Base-by-base conservation (phyloP, 2,329 filamentous ascomycete genomes). In the Epichloe sp. region DNA sequence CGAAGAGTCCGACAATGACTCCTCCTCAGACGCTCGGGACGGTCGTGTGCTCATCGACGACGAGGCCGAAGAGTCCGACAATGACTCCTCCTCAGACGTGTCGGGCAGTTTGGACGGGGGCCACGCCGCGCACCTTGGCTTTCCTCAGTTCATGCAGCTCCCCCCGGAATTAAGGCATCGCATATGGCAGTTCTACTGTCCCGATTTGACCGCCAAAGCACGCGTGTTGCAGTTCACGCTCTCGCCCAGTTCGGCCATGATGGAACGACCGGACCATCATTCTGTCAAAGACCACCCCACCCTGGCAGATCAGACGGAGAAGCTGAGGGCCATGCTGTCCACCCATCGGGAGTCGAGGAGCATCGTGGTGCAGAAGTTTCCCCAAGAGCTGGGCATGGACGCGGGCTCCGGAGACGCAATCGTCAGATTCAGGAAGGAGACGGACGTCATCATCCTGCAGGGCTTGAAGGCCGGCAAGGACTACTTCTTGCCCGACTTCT, bases 321-420 rank as follows among this genome's bases (percentile, higher is more conserved):
- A 55, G 2, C 49, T 63, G 1, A 63, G 67, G 7, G 52, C 55
- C 4, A 54, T 71, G 14, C 55, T 69, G 35, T 62, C 67, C 2
- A 59, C 65, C 8, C 60, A 68, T 38, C 56, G 59, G 7, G 67
- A 70, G 54, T 66, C 65, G n/a, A 68, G 69, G 26, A 55, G 52
- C 14, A 50, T 68, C 3, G 68, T 60, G 4, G 52, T 61, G 40
- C 58, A 56, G 7, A 55, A 52, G 3, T 65, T 63, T 10, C 69
- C 69, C 0, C 56, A 71, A 23, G 54, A 60, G 12, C 53, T 71
- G 21, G 47, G 36, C 31, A 58, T 71, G 1, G 57, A 63, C 3
- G 47, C 43, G 14, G 55, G 50, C 4, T 52, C 56, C 4, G 58
- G 58, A 6, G 56, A 62, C 4, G 59, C 59, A 2, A 50, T 57